Base-by-base conservation (phyloP, 176 grass and related monocot genomes). In the Chloris gayana region DNA sequence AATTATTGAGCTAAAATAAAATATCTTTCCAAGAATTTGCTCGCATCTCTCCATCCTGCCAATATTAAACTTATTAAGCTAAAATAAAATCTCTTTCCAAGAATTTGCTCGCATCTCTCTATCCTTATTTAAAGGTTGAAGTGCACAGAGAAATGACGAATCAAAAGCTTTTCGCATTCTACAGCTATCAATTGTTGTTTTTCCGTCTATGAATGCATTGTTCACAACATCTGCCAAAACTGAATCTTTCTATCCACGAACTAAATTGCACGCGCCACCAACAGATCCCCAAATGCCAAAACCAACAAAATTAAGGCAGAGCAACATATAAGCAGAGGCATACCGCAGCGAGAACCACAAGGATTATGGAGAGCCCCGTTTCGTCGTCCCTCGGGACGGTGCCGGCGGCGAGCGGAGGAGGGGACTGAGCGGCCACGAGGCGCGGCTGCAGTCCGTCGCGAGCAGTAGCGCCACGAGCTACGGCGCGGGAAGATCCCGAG, bases 331-430 rank as follows among this genome's bases (percentile, higher is more conserved):
- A 37, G 2, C 26, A 33, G 64, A 77, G 33, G 42, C 15, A 25
- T 83, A 82, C 79, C 73, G 18, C 56, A 26, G 45, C 5, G 57
- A 87, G 73, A 30, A 87, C 66, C 8, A 82, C 5, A 67, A 87
- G 67, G 27, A 83, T 45, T 18, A 82, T 53, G 12, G 85, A 26
- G 46, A 83, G 79, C 79, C 79, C 80, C 34, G 58, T 34, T 66
- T 54, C 44, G 26, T 79, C 79, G 26, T 82, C 79, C 60, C 79
- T 62, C 65, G 13, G 67, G 27, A 66, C 34, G 21, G 18, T 53
- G 12, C 62, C 18, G 51, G 73, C 42, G 65, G 73, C 10, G 17
- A 69, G 42, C 76, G 85, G 66, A 54, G 79, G 79, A 14, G 67
- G 79, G 58, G 83, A 72, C 79, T 71, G 33, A 44, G 44, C 56